These are phyloP conservation scores for Metschnikowia drakensbergensis DNA, from an alignment of 805 yeast species.

Conservation along the genomic window DNA sequence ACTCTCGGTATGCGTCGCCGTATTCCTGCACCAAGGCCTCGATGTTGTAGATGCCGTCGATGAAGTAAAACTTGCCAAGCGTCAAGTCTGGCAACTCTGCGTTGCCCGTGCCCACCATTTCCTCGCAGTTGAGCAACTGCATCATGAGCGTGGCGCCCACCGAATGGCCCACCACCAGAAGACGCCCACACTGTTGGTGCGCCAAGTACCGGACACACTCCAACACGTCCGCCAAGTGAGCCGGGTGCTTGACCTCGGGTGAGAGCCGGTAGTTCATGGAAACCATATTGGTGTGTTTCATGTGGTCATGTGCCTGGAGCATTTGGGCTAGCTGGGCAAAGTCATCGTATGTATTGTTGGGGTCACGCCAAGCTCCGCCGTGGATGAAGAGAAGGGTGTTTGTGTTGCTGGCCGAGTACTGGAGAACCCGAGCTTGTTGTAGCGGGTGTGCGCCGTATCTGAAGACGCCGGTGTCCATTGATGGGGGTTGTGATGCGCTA, in stretches of 20 bases:
- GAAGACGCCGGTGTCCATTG: not conserved
- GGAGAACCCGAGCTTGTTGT: slow-evolving; percentile 29
- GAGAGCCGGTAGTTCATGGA: slow-evolving; percentile 61
- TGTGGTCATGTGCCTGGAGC: not conserved
- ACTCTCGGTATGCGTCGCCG: slow-evolving; percentile 48
- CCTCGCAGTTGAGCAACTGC: slow-evolving; percentile 41
- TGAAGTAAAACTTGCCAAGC: slow-evolving; percentile 26
- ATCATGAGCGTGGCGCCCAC: slow-evolving; percentile 70
- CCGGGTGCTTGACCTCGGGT: slow-evolving; percentile 60
- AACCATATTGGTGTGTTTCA: slow-evolving; percentile 20
- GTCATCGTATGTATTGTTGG: slow-evolving; percentile 55
- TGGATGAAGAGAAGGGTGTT: slow-evolving; percentile 57
- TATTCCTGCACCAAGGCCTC: slow-evolving; percentile 52
- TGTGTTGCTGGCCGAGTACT: slow-evolving; percentile 11
- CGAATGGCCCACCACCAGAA: slow-evolving; percentile 64
- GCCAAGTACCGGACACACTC: slow-evolving; percentile 36
- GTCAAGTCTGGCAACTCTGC: not conserved
- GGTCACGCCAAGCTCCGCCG: slow-evolving; percentile 90
- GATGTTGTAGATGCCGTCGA: slow-evolving; percentile 72
- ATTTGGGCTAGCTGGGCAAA: slow-evolving; percentile 33
- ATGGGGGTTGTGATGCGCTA: not conserved
- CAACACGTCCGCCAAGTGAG: slow-evolving; percentile 54
- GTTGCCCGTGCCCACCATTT: slow-evolving; percentile 13
- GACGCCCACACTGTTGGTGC: slow-evolving; percentile 16
- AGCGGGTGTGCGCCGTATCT: slow-evolving; percentile 33